Evolutionary conservation across 2,329 filamentous ascomycete species (phyloP).

Genomic region (Diplodia seriata): DNA sequence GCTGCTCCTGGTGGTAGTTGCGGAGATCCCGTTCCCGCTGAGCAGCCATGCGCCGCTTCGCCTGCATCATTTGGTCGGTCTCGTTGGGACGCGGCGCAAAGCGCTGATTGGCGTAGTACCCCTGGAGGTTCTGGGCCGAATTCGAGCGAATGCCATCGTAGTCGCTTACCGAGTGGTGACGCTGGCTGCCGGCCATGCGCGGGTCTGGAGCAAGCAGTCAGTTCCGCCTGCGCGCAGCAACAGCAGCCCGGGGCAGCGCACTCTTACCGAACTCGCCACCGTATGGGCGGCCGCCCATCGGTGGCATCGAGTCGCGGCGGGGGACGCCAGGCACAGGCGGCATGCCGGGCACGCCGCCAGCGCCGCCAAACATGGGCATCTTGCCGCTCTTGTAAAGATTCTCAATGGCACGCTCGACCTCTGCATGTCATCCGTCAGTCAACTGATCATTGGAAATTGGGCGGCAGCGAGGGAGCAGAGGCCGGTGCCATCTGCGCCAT

Average conservation of each 20-base stretch:
- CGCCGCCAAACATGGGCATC: constrained; percentile 57
- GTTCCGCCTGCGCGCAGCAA: constrained; percentile 26
- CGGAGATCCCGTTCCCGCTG: constrained; percentile 98
- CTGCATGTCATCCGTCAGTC: constrained; percentile 55
- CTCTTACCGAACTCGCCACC: constrained; percentile 35
- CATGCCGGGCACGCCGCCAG: constrained; percentile 29
- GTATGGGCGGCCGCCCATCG: constrained; percentile 63
- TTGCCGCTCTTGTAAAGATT: constrained; percentile 98
- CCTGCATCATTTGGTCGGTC: constrained; percentile 98
- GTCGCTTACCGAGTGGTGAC: constrained; percentile 85
- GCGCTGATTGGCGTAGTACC: constrained; percentile 92
- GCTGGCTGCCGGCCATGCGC: constrained; percentile 70
- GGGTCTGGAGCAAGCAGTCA: constrained; percentile 63
- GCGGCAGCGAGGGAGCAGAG: not conserved
- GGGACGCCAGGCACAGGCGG: constrained; percentile 24
- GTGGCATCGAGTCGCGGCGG: constrained; percentile 82
- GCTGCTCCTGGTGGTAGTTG: constrained; percentile 99
- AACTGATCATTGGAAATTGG: constrained; percentile 5
- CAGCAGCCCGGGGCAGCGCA: constrained; percentile 26
- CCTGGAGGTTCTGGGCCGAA: constrained; percentile 81
- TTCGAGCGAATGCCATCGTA: constrained; percentile 79
- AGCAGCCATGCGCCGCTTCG: constrained; percentile 98
- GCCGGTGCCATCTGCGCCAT: constrained; percentile 2
- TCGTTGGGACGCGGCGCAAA: constrained; percentile 88
- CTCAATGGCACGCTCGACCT: constrained; percentile 94